Conservation (phyloP, 2,329 filamentous ascomycete genomes). For the Penicillium sp. region DNA sequence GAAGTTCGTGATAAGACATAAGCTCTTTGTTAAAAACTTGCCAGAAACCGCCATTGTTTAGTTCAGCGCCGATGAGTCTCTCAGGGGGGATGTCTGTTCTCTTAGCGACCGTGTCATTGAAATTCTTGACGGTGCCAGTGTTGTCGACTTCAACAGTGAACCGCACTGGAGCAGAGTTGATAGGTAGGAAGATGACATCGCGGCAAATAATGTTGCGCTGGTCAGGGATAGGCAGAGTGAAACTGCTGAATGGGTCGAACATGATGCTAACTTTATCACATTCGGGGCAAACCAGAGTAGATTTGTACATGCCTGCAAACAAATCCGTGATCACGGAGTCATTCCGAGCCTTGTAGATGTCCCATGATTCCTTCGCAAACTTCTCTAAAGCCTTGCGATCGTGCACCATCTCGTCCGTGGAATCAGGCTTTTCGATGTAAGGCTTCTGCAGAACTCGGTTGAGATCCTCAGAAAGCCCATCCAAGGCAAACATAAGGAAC, state of each 20-base stretch:
- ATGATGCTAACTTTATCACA: slow-evolving; percentile 97
- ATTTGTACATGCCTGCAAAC: slow-evolving; percentile 98
- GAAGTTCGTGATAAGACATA: slow-evolving; percentile 63
- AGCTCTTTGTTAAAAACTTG: slow-evolving; percentile 74
- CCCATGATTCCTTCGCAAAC: slow-evolving; percentile 86
- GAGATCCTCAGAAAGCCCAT: slow-evolving; percentile 91
- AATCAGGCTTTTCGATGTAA: slow-evolving; percentile 96
- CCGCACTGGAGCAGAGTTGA: slow-evolving; percentile 67
- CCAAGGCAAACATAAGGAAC: slow-evolving; percentile 90
- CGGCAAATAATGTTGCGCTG: slow-evolving; percentile 74
- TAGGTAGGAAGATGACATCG: slow-evolving; percentile 72
- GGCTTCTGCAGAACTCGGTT: slow-evolving; percentile 94
- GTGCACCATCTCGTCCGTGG: slow-evolving; percentile 91
- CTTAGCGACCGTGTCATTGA: slow-evolving; percentile 54
- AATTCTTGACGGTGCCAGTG: slow-evolving; percentile 58
- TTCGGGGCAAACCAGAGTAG: slow-evolving; percentile 85
- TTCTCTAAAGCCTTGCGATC: slow-evolving; percentile 75
- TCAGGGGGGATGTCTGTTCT: slow-evolving; percentile 52
- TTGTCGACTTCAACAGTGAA: slow-evolving; percentile 76
- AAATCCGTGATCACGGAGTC: slow-evolving; percentile 94
- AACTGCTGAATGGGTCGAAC: slow-evolving; percentile 94
- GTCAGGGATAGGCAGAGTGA: slow-evolving; percentile 86
- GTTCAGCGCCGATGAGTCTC: slow-evolving; percentile 76
- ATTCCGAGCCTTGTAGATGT: slow-evolving; percentile 87
- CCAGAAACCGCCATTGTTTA: slow-evolving; percentile 82